phyloP scores from a whole-genome alignment of 179 eudicot genomes.

The Beta lomatogona region DNA sequence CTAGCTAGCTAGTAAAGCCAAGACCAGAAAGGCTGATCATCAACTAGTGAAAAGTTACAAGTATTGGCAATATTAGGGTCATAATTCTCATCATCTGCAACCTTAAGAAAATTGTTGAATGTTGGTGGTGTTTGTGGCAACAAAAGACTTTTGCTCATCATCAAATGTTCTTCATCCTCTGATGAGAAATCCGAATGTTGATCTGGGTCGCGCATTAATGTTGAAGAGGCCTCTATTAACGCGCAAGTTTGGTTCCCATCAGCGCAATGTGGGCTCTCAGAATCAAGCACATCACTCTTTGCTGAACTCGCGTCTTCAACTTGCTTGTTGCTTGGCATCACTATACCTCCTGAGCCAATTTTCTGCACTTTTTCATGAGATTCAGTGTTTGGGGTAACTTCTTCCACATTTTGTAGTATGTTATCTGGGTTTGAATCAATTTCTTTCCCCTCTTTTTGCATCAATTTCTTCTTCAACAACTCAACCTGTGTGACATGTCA shows the following conservation, averaged over 20 bases:
- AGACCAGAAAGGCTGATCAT: slow-evolving; percentile 60
- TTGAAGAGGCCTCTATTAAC: slow-evolving; percentile 37
- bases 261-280: slow-evolving; percentile 56
- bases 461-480: slow-evolving; percentile 22
- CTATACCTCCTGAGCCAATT: background rate
- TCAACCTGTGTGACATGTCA: slow-evolving; percentile 19
- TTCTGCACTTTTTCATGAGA: slow-evolving; percentile 5
- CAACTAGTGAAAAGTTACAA: slow-evolving; percentile 40
- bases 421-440: background rate
- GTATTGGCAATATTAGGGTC: slow-evolving; percentile 37
- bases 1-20: slow-evolving; percentile 42
- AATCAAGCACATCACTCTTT: slow-evolving; percentile 69
- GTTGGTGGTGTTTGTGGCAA: slow-evolving; percentile 24
- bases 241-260: slow-evolving; percentile 39
- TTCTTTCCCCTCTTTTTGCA: background rate
- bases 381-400: background rate
- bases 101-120: slow-evolving; percentile 41
- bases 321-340: slow-evolving; percentile 29
- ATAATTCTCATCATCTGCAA: slow-evolving; percentile 37
- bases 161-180: slow-evolving; percentile 26
- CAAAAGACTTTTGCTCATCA: slow-evolving; percentile 34
- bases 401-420: background rate
- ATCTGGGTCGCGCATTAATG: slow-evolving; percentile 38
- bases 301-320: slow-evolving; percentile 63
- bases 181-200: slow-evolving; percentile 46